Conservation (phyloP, 2,329 filamentous ascomycete species). For the Tolypocladium ovalisporum region DNA sequence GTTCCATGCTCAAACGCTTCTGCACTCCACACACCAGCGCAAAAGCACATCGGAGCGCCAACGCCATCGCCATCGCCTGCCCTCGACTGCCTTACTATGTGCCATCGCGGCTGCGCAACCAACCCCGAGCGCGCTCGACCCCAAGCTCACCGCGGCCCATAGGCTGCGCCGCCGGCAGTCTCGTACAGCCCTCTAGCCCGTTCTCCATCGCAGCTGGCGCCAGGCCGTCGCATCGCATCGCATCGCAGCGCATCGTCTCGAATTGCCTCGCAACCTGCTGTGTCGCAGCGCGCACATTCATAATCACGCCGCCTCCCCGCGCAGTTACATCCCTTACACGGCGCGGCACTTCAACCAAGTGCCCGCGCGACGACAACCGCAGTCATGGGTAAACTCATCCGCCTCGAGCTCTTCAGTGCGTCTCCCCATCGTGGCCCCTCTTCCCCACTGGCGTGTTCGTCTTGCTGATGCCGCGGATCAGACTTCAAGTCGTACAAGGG, state of each 20-base stretch:
- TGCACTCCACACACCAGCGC: neutral
- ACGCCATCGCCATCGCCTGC: neutral
- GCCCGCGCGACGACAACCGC: constrained; percentile 5
- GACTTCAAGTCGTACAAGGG: constrained; percentile 99
- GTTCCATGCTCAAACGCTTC: neutral
- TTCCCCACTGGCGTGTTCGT: constrained; percentile 2
- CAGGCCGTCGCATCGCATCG: neutral
- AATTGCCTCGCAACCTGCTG: no score
- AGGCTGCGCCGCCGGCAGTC: neutral
- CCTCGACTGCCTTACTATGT: neutral
- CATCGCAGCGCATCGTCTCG: neutral
- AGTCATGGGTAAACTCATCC: constrained; percentile 91
- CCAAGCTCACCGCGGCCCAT: neutral
- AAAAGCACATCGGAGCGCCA: neutral
- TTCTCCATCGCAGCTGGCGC: neutral
- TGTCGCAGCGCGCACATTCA: neutral
- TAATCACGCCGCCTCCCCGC: neutral
- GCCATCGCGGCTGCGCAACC: neutral
- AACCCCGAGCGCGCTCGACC: neutral
- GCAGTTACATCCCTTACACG: neutral
- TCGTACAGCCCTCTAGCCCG: neutral
- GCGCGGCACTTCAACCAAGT: neutral
- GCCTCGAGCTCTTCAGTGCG: constrained; percentile 84
- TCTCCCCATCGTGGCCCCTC: constrained; percentile 17
- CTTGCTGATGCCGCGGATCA: constrained; percentile 22